Evolutionary conservation across 2,329 filamentous ascomycete genomes (phyloP).

Genomic region (Didymella glomerata): DNA sequence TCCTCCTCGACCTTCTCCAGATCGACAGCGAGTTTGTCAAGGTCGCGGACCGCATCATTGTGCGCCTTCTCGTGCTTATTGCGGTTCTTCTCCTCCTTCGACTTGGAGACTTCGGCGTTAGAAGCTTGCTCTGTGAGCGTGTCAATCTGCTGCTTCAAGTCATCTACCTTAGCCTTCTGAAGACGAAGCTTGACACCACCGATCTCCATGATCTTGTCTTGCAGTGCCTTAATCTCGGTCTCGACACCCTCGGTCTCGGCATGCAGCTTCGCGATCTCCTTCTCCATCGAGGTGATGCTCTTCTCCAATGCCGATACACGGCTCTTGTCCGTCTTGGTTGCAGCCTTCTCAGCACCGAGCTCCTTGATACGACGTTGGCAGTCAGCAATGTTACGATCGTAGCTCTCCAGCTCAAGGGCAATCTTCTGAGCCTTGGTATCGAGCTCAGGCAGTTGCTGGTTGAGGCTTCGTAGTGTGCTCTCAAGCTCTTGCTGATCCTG

Average conservation of each 20-base stretch:
- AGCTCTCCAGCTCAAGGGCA: constrained; percentile 85
- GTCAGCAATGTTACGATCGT: constrained; percentile 83
- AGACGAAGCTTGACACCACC: constrained; percentile 91
- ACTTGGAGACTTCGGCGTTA: constrained; percentile 83
- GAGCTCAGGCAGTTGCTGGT: constrained; percentile 80
- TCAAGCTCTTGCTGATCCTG: constrained; percentile 85
- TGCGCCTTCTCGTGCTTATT: constrained; percentile 86
- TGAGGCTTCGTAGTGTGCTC: constrained; percentile 72
- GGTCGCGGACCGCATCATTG: constrained; percentile 79
- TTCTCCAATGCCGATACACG: constrained; percentile 77
- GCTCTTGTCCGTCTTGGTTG: constrained; percentile 79
- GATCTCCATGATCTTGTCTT: constrained; percentile 98
- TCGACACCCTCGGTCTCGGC: constrained; percentile 89
- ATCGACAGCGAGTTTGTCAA: constrained; percentile 75
- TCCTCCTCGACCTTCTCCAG: constrained; percentile 81
- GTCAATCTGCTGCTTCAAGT: constrained; percentile 81
- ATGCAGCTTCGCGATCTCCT: constrained; percentile 80
- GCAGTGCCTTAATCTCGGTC: constrained; percentile 88
- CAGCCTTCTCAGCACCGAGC: constrained; percentile 79
- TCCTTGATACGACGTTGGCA: constrained; percentile 86
- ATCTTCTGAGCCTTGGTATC: constrained; percentile 94
- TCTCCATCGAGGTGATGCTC: constrained; percentile 76
- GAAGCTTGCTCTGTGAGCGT: constrained; percentile 83
- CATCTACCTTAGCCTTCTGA: constrained; percentile 90
- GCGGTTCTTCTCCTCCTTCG: constrained; percentile 93